Base-by-base conservation (phyloP, 768 basidiomycete genomes). In the Suillus americanus region DNA sequence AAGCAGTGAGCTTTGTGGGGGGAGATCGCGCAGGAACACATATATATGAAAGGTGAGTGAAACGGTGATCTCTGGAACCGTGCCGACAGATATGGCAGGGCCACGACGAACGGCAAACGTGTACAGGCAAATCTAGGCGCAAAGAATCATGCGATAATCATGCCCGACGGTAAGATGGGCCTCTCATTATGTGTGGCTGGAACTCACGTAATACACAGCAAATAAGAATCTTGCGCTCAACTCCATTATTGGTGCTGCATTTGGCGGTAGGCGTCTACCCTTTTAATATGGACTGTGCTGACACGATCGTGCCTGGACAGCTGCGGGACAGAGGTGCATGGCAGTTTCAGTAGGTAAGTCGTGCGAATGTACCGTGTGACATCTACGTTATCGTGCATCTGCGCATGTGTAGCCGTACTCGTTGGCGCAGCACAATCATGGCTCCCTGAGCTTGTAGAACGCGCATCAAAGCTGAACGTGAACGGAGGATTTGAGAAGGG, bases 281-380 rank as follows among this genome's bases (percentile, higher is more conserved):
- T 59, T 63, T 68, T 62, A 8, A 67, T 72, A 8, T 16, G 45
- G 37, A 38, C 48, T 40, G 13, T 64, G n/a, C 70, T 73, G 23
- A 74, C 73, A 62, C 50, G 14, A 74, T 66, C 67, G 43, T 30
- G 18, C 60, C 38, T 57, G 16, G 46, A 67, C 72, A 86, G 97
- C 97, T 68, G 97, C 97, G 37, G 97, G 97, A 14, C 97, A 99
- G 75, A 86, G 97, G 64, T 99, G 96, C 79, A 98, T 97, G 96
- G 96, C 95, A 14, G 79, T 97, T 50, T 97, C 95, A 14, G 94
- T 96, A 38, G 91, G 94, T 91, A 67, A 71, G 88, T 68, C 30
- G 33, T 50, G 10, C 60, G 14, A 10, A 18, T 45, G 20, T 53
- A 9, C 48, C 5, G 3, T 33, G 10, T 40, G 20, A 51, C 30